Conservation (phyloP, 352 stramenopile genomes). For the Phytophthora fragariae region DNA sequence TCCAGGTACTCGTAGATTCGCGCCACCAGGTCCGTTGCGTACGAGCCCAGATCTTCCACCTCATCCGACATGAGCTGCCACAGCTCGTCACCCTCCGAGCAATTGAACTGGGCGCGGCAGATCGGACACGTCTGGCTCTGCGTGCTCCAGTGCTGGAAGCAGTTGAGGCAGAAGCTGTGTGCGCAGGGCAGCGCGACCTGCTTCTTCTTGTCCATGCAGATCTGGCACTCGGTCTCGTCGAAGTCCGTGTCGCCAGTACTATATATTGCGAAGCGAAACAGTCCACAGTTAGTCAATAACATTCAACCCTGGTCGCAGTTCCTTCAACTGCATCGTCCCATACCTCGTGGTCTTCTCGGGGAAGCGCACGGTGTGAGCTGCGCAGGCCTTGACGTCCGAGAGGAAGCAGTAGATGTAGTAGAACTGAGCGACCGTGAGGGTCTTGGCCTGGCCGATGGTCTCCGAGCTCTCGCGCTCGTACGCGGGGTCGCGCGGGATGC, state of each 20-base stretch:
- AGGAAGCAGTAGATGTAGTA: conserved; percentile 89
- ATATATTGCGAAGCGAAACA: conserved; percentile 18
- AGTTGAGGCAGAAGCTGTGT: conserved; percentile 83
- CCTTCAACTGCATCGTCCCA: conserved; percentile 14
- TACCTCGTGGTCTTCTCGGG: conserved; percentile 49
- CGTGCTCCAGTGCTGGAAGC: conserved; percentile 84
- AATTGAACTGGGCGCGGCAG: conserved; percentile 75
- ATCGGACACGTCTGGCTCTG: conserved; percentile 84
- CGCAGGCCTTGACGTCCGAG: conserved; percentile 74
- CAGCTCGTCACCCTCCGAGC: conserved; percentile 78
- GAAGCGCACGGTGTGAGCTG: conserved; percentile 66
- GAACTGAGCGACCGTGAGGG: conserved; percentile 75
- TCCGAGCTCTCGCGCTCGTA: conserved; percentile 31
- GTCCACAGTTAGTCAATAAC: conserved; percentile 17
- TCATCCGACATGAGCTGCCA: conserved; percentile 80
- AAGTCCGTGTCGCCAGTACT: conserved; percentile 51
- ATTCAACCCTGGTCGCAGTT: conserved; percentile 23
- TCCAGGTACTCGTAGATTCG: conserved; percentile 86
- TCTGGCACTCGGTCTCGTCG: conserved; percentile 85
- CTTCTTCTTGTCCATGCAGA: conserved; percentile 89
- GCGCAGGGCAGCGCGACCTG: conserved; percentile 76
- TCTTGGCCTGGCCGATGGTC: conserved; percentile 73
- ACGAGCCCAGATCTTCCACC: conserved; percentile 74
- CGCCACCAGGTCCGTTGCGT: conserved; percentile 79
- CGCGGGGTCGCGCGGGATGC: conserved; percentile 30